phyloP scores from a whole-genome alignment of 2,329 filamentous ascomycete species.

The Penicillium sp. region DNA sequence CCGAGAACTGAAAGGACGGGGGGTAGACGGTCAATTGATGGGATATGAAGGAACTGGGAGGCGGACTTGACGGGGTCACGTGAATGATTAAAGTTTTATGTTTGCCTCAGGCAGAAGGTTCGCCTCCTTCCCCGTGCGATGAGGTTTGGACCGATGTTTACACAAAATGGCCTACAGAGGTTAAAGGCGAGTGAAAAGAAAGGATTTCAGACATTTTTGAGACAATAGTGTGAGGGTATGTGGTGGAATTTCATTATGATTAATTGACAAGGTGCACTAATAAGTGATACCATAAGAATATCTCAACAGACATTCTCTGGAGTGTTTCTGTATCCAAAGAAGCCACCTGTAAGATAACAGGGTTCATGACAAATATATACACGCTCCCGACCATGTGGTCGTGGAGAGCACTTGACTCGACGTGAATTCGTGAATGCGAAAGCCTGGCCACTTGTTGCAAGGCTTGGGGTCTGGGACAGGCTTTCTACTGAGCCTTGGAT shows the following conservation, averaged over 20 bases:
- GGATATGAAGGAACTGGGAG: background rate
- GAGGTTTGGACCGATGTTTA: background rate
- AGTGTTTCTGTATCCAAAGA: background rate
- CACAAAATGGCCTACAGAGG: background rate
- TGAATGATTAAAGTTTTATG: background rate
- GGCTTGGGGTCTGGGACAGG: background rate
- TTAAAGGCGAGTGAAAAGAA: background rate
- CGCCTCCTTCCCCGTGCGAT: background rate
- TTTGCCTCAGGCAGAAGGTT: background rate
- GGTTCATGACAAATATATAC: constrained; percentile 11
- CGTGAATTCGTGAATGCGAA: constrained; percentile 19
- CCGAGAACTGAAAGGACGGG: constrained; percentile 31
- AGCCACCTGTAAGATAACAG: constrained; percentile 19
- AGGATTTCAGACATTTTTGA: background rate
- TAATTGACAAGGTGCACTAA: constrained; percentile 23
- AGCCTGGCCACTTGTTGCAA: constrained; percentile 1
- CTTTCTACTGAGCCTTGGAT: constrained; percentile 36
- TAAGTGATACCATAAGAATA: constrained; percentile 19
- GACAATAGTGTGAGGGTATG: background rate
- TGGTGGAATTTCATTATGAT: constrained; percentile 20
- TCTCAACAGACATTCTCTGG: constrained; percentile 5
- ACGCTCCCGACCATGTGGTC: background rate
- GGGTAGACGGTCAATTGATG: constrained; percentile 20
- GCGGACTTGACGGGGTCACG: background rate
- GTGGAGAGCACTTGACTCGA: constrained; percentile 5